Conservation (phyloP, 2,329 filamentous ascomycete genomes). For the Exophiala phaeomuriformis region DNA sequence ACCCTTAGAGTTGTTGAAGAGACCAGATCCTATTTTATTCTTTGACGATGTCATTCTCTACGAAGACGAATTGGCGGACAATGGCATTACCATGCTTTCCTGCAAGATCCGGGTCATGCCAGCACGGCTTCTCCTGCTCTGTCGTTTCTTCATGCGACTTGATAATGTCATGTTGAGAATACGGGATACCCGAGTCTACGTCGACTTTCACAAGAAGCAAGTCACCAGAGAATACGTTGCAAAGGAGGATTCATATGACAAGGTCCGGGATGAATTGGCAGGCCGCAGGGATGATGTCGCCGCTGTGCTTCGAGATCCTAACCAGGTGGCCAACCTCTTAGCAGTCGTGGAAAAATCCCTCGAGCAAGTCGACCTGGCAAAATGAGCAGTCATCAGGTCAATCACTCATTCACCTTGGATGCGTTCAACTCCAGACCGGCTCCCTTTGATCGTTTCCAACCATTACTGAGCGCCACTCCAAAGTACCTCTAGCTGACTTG, state of each 20-base stretch:
- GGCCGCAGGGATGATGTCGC: constrained; percentile 65
- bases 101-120: constrained; percentile 94
- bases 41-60: constrained; percentile 95
- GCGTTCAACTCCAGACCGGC: not conserved
- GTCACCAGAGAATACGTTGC: constrained; percentile 85
- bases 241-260: constrained; percentile 74
- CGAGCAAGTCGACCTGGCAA: constrained; percentile 46
- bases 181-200: constrained; percentile 82
- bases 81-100: constrained; percentile 83
- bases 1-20: constrained; percentile 76
- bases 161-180: constrained; percentile 84
- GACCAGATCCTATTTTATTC: constrained; percentile 89
- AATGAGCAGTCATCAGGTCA: constrained; percentile 9
- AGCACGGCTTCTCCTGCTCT: constrained; percentile 72
- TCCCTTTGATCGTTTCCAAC: not conserved
- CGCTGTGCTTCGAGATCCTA: constrained; percentile 70
- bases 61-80: constrained; percentile 96
- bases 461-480: too few relatives aligned
- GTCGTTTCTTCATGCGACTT: constrained; percentile 83
- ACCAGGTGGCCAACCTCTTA: constrained; percentile 62
- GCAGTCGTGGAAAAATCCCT: constrained; percentile 61
- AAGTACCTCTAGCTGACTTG: too few relatives aligned
- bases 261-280: constrained; percentile 61
- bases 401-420: not conserved
- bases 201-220: constrained; percentile 73